Evolutionary conservation across 371 early-diverging fungal genomes (phyloP).

Genomic region (Encephalitozoon hellem): DNA sequence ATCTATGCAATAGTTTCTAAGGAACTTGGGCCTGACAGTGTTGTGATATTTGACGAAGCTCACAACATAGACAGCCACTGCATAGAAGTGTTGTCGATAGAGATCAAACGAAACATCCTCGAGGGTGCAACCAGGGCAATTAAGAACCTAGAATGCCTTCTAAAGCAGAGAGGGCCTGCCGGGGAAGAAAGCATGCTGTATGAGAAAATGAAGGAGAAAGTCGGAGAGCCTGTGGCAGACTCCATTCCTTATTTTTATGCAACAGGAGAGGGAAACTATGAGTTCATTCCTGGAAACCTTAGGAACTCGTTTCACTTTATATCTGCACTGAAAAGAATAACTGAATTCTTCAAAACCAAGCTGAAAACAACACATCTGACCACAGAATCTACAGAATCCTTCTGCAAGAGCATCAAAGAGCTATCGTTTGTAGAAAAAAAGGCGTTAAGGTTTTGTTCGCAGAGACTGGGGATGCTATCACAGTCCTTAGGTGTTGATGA

Average conservation of each 20-base stretch:
- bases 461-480: conserved; percentile 75
- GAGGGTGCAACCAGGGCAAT: conserved; percentile 69
- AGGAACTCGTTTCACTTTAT: conserved; percentile 92
- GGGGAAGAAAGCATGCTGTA: conserved; percentile 63
- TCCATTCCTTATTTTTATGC: conserved; percentile 30
- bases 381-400: conserved; percentile 81
- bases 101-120: conserved; percentile 75
- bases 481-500: conserved; percentile 79
- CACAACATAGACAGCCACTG: conserved; percentile 90
- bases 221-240: neutral
- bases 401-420: conserved; percentile 78
- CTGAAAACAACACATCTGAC: conserved; percentile 89
- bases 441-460: conserved; percentile 62
- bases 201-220: conserved; percentile 16
- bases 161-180: conserved; percentile 65
- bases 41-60: conserved; percentile 98
- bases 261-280: conserved; percentile 58
- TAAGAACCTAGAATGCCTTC: conserved; percentile 62
- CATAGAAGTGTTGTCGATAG: conserved; percentile 86
- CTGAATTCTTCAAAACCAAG: conserved; percentile 95
- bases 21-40: conserved; percentile 74
- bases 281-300: conserved; percentile 93
- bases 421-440: conserved; percentile 58
- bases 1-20: conserved; percentile 86
- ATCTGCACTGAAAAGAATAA: conserved; percentile 79